Conservation (phyloP, 352 stramenopile genomes). For the Nothophytophthora sp. region DNA sequence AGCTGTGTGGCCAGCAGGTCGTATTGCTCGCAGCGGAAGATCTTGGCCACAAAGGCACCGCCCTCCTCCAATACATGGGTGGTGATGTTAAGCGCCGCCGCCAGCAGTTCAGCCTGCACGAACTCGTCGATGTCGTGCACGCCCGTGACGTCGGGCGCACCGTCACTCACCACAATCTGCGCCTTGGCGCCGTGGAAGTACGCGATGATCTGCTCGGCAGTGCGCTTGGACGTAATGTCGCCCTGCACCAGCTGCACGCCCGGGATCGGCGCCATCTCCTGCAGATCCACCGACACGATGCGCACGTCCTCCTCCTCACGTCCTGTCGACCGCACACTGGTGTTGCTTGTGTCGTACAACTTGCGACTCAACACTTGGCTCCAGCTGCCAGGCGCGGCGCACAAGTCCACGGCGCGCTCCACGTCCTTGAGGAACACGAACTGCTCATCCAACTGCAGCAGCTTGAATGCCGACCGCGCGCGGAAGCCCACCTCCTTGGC, state of each 20-base stretch:
- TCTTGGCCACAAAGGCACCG: slow-evolving; percentile 99
- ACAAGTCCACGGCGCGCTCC: slow-evolving; percentile 96
- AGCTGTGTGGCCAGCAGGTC: slow-evolving; percentile 97
- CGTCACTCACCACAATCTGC: slow-evolving; percentile 98
- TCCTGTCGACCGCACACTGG: slow-evolving; percentile 18
- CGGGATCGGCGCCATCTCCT: slow-evolving; percentile 98
- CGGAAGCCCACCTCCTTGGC: slow-evolving; percentile 97
- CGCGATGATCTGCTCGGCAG: slow-evolving; percentile 95
- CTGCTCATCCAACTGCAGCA: slow-evolving; percentile 99
- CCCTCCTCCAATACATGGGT: slow-evolving; percentile 93
- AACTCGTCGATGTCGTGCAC: slow-evolving; percentile 99
- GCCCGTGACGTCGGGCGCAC: slow-evolving; percentile 99
- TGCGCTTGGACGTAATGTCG: slow-evolving; percentile 96
- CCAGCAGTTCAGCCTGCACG: slow-evolving; percentile 96
- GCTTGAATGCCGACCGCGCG: slow-evolving; percentile 98
- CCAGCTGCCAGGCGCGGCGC: slow-evolving; percentile 98
- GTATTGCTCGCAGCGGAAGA: slow-evolving; percentile 98
- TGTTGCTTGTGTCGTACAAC: slow-evolving; percentile 62
- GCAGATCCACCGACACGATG: slow-evolving; percentile 98
- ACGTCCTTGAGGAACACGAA: slow-evolving; percentile 95
- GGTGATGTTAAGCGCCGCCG: slow-evolving; percentile 98
- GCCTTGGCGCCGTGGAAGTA: slow-evolving; percentile 94
- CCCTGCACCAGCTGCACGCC: slow-evolving; percentile 97
- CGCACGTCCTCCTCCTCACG: slow-evolving; percentile 41
- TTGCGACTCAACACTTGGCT: slow-evolving; percentile 96